Conservation (phyloP, 148 eudicot genomes). For the Camellia granthamiana region DNA sequence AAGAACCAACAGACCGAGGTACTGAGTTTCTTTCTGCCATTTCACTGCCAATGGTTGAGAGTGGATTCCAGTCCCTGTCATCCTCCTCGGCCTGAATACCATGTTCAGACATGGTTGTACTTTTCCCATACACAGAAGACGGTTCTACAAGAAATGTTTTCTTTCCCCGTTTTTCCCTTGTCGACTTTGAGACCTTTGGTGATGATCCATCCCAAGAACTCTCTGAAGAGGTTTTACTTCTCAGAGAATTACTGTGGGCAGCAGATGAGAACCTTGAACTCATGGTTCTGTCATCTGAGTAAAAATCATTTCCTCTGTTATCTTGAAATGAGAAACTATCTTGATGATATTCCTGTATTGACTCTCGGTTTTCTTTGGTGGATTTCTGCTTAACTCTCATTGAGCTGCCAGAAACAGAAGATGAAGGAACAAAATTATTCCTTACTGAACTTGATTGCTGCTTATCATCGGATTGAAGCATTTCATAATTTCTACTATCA, state of each 20-base stretch:
- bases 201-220: slow-evolving; percentile 89
- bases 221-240: slow-evolving; percentile 78
- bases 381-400: slow-evolving; percentile 39
- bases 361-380: slow-evolving; percentile 39
- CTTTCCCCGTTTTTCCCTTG: slow-evolving; percentile 64
- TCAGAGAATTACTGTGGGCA: slow-evolving; percentile 53
- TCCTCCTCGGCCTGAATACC: slow-evolving; percentile 40
- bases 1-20: slow-evolving; percentile 35
- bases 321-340: slow-evolving; percentile 36
- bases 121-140: slow-evolving; percentile 42
- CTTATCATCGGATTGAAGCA: slow-evolving; percentile 39
- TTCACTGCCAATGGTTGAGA: slow-evolving; percentile 29
- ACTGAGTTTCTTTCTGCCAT: slow-evolving; percentile 36
- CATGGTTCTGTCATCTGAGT: slow-evolving; percentile 57
- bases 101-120: slow-evolving; percentile 37
- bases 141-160: slow-evolving; percentile 32
- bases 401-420: slow-evolving; percentile 37
- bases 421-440: slow-evolving; percentile 37
- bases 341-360: slow-evolving; percentile 26
- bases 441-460: slow-evolving; percentile 35
- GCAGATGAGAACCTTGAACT: slow-evolving; percentile 61
- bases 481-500: slow-evolving; percentile 42
- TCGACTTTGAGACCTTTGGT: slow-evolving; percentile 48
- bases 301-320: slow-evolving; percentile 36
- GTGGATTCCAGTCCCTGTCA: slow-evolving; percentile 37